Evolutionary conservation across 495 filamentous ascomycete genomes (phyloP), one percentile per base, ranked within the genome.

Genomic region (Hypoxylon cercidicola): DNA sequence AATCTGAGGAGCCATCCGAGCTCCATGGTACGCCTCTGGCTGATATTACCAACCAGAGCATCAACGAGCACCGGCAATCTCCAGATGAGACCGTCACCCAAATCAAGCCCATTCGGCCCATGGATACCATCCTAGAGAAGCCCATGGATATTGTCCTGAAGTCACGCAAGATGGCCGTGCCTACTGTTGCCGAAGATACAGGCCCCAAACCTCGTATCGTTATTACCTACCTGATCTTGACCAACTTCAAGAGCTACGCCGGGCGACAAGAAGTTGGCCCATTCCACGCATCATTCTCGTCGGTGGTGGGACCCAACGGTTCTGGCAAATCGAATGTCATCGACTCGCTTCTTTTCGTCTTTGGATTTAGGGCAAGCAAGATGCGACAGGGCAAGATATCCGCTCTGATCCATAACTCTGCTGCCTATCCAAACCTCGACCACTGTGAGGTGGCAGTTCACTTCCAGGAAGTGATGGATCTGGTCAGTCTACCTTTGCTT

Each of bases 361-460:
- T 99, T 67, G 95, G 95, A 40, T 99, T 99, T 79, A 89, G 95
- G 48, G 95, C 95, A 20, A 98, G 94, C 81, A 99, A 99, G 79
- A 99, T 99, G 95, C 84, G 95, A 70, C 95, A 99, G 75, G 96
- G 95, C 71, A 99, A 99, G 79, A 93, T 99, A 37, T 98, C 95
- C 2, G 95, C 95, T 16, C 77, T 99, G 62, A 98, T 99, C 58
- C 95, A 99, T 73, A 98, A 97, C 74, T 97, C 94, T 32, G 93
- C 93, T 1, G 84, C 89, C 35, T 87, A 88, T 62, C 93, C 96
- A 0, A 83, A 97, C 60, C 80, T 98, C 6, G 89, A 92, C 41
- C 87, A 87, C 71, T 99, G 95, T 75, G 96, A 98, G 75, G 95
- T 99, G 6, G 90, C 93, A 63, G 95, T 99, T 7, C 90, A 96